These are phyloP conservation scores for Zizania latifolia DNA, from an alignment of 176 grass and related monocot genomes.

Conservation along the genomic window DNA sequence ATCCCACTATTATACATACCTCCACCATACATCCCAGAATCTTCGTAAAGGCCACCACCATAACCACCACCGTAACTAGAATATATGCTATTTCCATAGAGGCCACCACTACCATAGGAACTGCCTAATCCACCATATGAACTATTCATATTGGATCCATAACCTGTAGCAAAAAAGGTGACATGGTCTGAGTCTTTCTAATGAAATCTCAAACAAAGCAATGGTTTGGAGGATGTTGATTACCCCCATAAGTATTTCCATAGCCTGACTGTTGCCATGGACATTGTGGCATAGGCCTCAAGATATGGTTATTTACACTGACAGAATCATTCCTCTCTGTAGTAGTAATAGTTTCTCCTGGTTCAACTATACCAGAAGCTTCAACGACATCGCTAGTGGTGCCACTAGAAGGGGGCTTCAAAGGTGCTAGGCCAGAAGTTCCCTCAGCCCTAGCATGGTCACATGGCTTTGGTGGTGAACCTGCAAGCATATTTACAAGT, in stretches of 20 bases:
- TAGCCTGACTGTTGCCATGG: constrained; percentile 80
- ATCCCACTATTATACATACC: constrained; percentile 54
- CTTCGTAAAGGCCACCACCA: constrained; percentile 42
- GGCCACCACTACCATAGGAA: constrained; percentile 47
- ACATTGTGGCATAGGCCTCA: constrained; percentile 53
- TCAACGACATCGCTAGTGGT: constrained; percentile 81
- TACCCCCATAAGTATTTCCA: constrained; percentile 75
- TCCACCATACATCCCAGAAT: constrained; percentile 67
- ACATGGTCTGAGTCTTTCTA: not conserved
- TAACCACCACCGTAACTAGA: constrained; percentile 53
- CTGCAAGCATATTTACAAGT: constrained; percentile 9
- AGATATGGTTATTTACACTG: constrained; percentile 38
- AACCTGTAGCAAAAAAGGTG: constrained; percentile 18
- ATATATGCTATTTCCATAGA: constrained; percentile 69
- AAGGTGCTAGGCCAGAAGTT: constrained; percentile 51
- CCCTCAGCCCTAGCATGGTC: constrained; percentile 51
- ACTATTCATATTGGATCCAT: constrained; percentile 59
- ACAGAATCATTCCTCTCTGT: constrained; percentile 31
- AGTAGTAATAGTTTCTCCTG: constrained; percentile 59
- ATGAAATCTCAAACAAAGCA: not conserved
- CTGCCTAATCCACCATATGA: constrained; percentile 43
- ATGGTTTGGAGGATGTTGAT: not conserved
- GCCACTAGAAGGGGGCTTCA: constrained; percentile 75
- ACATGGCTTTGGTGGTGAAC: constrained; percentile 71
- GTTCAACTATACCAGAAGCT: constrained; percentile 81